Conservation (phyloP, 208 protist genomes). For the Leishmania turanica region DNA sequence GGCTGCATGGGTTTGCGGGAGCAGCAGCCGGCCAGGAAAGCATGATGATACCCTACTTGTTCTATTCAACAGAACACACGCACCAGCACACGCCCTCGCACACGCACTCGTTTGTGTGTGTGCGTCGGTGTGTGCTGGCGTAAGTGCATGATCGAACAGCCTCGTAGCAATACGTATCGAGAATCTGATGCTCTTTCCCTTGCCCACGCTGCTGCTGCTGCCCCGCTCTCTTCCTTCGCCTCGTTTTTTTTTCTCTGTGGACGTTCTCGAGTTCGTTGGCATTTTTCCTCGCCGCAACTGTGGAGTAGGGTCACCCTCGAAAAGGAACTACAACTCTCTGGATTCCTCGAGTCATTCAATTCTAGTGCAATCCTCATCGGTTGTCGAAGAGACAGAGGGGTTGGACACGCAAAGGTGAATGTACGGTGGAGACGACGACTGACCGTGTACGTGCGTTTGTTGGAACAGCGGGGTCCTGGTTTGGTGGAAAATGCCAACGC, state of each 20-base stretch:
- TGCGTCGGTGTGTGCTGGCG: not conserved
- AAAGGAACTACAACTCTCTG: constrained; percentile 45
- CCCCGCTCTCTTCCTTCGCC: not conserved
- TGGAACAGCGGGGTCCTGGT: not conserved
- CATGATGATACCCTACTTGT: constrained; percentile 22
- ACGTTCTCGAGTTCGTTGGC: not conserved
- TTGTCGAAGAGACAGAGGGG: constrained; percentile 37
- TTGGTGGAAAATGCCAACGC: not conserved
- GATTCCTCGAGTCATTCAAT: constrained; percentile 29
- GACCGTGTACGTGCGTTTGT: not conserved
- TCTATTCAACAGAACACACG: not conserved
- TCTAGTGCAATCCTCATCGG: constrained; percentile 41
- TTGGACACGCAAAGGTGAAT: not conserved
- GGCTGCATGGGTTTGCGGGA: too few relatives aligned
- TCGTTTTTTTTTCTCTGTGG: not conserved
- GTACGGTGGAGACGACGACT: not conserved
- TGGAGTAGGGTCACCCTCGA: not conserved
- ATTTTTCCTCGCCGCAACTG: not conserved
- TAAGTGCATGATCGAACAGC: constrained; percentile 14
- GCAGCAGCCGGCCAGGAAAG: too few relatives aligned
- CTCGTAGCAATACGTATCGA: constrained; percentile 61
- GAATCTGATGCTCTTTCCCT: constrained; percentile 35
- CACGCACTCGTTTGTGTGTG: not conserved
- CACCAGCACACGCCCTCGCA: not conserved
- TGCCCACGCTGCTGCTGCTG: not conserved